Evolutionary conservation across 208 protist genomes (phyloP), one percentile per base, ranked within the genome.

Genomic region (Wallacemonas collosoma): DNA sequence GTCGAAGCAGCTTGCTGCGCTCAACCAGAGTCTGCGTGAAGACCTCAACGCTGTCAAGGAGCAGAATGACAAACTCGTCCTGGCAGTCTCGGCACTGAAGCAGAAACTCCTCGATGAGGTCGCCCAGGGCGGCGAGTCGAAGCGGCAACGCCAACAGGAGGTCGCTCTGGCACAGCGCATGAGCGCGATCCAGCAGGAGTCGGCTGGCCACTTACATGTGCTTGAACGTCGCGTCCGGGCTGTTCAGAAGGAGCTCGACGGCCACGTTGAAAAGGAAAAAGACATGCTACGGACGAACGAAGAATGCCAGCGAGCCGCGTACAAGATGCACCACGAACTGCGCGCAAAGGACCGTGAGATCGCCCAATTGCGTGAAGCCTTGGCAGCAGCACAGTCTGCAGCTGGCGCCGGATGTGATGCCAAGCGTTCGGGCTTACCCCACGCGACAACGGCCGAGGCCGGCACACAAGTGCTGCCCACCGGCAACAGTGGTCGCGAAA

Each of bases 1-100:
- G 0, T 76, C 89, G 4, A 73, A 82, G 68, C 77, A 83, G 15
- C 67, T 93, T 26, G 83, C 85, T 14, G 50, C 70, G 15, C 81
- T 91, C 66, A 96, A 94, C 73, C 82, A 90, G 62, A 75, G 62
- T 5, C 77, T 96, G 39, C 81, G 82, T 14, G 60, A 68, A 0
- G 86, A 93, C 73, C 66, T 95, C 12, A 82, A 79, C 41, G 79
- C 77, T 9, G 62, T 96, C 60, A 87, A 82, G 63, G 86, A 91
- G 69, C 92, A 96, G 76, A 93, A 94, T 62, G 85, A 95, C 50
- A 86, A 91, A 53, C 76, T 96, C n/a, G 72, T 94, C 54, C 45
- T 87, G 45, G 92, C 92, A 47, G 82, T 87, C 7, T 83, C 89
- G 5, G 73, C 93, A 51, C 80, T 96, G 17, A 91, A 92, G 80